Conservation (phyloP, 1,139 yeast species). For the Arxiozyma telluris region DNA sequence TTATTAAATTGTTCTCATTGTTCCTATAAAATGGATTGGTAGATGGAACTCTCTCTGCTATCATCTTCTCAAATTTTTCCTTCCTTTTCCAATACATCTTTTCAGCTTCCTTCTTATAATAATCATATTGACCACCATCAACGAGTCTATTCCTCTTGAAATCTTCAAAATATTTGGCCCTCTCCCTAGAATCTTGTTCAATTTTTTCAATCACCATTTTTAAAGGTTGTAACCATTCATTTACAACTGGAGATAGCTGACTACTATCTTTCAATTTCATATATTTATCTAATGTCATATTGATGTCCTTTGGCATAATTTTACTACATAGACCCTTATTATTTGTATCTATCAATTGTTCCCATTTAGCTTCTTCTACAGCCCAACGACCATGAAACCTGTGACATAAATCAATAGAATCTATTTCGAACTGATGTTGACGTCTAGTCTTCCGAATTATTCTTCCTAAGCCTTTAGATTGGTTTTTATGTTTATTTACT, state of each 20-base stretch:
- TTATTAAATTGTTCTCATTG: conserved; percentile 9
- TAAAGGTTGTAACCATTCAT: conserved; percentile 20
- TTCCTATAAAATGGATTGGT: conserved; percentile 16
- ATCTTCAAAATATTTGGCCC: conserved; percentile 9
- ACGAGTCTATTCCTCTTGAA: conserved; percentile 12
- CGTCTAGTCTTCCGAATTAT: conserved; percentile 17
- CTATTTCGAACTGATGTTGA: conserved; percentile 17
- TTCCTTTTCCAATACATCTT: conserved; percentile 14
- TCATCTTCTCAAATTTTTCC: conserved; percentile 13
- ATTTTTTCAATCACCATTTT: conserved; percentile 9
- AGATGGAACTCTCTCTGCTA: conserved; percentile 13
- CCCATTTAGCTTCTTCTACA: conserved; percentile 29
- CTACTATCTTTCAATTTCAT: not conserved
- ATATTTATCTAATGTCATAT: not conserved
- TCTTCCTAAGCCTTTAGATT: conserved; percentile 20
- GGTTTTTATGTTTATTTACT: conserved; percentile 20
- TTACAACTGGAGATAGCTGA: not conserved
- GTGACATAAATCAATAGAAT: conserved; percentile 11
- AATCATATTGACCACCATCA: conserved; percentile 14
- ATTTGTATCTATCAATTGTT: conserved; percentile 4
- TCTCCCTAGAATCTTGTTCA: conserved; percentile 6
- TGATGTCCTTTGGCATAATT: not conserved
- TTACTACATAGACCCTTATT: conserved; percentile 7
- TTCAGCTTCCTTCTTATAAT: conserved; percentile 12
- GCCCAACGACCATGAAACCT: conserved; percentile 22